phyloP scores from a whole-genome alignment of 768 basidiomycete species.

The Termitomyces sp. region DNA sequence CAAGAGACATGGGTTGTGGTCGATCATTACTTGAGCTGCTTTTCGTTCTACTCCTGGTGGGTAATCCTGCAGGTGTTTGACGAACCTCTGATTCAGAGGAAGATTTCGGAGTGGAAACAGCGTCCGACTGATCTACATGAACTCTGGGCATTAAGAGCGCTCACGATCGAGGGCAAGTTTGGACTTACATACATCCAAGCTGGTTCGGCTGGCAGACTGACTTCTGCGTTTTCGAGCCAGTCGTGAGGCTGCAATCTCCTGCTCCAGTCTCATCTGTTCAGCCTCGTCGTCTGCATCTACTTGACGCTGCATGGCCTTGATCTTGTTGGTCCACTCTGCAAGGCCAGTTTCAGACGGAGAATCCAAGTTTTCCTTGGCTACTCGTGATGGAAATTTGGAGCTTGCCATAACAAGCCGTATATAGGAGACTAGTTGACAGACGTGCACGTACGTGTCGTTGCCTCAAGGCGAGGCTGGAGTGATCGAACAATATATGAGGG shows the following conservation, averaged over 20 bases:
- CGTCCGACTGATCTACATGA: not conserved
- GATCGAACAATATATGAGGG: not conserved
- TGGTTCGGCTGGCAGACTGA: constrained; percentile 33
- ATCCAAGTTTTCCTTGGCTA: constrained; percentile 29
- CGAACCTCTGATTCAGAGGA: constrained; percentile 34
- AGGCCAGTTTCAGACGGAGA: constrained; percentile 59
- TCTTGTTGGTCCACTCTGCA: constrained; percentile 79
- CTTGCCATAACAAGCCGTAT: constrained; percentile 6
- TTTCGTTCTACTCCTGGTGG: not conserved
- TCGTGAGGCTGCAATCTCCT: constrained; percentile 54
- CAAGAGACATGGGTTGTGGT: constrained; percentile 58
- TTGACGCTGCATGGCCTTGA: constrained; percentile 74
- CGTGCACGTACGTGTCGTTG: not conserved
- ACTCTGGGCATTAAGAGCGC: constrained; percentile 3
- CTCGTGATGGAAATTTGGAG: not conserved
- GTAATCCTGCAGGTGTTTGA: constrained; percentile 33
- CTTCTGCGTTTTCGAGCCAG: constrained; percentile 44
- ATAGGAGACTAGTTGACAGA: not conserved
- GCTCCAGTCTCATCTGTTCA: constrained; percentile 64
- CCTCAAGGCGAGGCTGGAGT: not conserved
- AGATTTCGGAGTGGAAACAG: constrained; percentile 12
- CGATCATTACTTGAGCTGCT: constrained; percentile 9
- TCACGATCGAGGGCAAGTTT: not conserved
- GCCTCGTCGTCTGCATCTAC: constrained; percentile 78
- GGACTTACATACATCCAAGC: constrained; percentile 42